Evolutionary conservation across 164 flowering plant species (phyloP).

Genomic region (Dillenia suffruticosa): DNA sequence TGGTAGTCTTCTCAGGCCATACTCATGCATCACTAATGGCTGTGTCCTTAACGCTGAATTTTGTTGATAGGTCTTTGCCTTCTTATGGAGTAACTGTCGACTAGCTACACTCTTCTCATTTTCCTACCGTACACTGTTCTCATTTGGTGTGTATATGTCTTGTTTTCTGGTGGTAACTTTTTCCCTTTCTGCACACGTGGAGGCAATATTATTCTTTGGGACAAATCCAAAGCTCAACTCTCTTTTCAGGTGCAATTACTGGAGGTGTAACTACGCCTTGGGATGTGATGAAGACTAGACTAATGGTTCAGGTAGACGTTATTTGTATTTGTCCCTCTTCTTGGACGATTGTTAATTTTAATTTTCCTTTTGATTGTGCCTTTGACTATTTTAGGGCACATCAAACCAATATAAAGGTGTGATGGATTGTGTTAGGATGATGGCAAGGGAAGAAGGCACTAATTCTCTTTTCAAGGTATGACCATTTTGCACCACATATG

Average conservation of each 20-base stretch:
- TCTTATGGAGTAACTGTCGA: too few relatives aligned
- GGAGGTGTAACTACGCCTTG: conserved; percentile 96
- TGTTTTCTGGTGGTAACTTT: neutral
- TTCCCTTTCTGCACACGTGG: neutral
- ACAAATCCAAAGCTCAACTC: too few relatives aligned
- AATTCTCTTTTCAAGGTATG: conserved; percentile 74
- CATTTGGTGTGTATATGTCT: neutral
- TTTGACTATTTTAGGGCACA: conserved; percentile 49
- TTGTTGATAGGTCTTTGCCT: too few relatives aligned
- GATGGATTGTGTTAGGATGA: conserved; percentile 64
- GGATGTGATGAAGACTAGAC: conserved; percentile 95
- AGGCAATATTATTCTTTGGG: neutral
- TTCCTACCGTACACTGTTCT: too few relatives aligned
- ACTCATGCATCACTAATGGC: too few relatives aligned
- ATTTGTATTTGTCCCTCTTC: neutral
- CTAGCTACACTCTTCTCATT: too few relatives aligned
- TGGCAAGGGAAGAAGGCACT: conserved; percentile 80
- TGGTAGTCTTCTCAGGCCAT: too few relatives aligned
- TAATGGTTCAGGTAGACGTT: conserved; percentile 83
- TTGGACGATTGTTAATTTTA: neutral
- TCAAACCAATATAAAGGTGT: conserved; percentile 75
- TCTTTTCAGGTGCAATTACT: conserved; percentile 70
- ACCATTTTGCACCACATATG: neutral
- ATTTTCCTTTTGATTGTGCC: neutral
- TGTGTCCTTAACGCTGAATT: too few relatives aligned